Percentiles rank a stretch among this genome's conserved stretches.
Evolutionary conservation across 164 flowering plant species (phyloP).

Genomic region (Chloranthus sessilifolius): DNA sequence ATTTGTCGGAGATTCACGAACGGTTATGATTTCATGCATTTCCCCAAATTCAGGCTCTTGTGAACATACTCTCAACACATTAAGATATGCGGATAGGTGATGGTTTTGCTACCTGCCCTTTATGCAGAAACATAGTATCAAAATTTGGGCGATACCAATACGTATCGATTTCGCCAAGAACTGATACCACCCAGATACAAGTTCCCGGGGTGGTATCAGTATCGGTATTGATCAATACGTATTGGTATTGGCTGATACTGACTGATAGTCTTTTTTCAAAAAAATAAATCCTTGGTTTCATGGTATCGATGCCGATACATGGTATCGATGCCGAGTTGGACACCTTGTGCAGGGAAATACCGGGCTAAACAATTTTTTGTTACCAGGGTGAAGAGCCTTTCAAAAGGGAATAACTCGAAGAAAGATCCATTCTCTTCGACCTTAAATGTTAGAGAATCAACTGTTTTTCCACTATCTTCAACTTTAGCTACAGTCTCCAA

Average conservation of each 20-base stretch:
- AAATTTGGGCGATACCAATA: no score
- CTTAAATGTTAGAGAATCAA: constrained; percentile 49
- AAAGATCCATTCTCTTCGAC: constrained; percentile 40
- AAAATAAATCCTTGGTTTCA: not conserved
- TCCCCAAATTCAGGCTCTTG: constrained; percentile 92
- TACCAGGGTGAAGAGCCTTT: constrained; percentile 83
- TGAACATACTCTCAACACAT: constrained; percentile 88
- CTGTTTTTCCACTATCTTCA: constrained; percentile 31
- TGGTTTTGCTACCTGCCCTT: not conserved
- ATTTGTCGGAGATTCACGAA: constrained; percentile 88
- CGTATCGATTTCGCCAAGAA: no score
- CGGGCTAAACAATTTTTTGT: not conserved
- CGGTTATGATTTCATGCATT: constrained; percentile 95
- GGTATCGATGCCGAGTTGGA: no score
- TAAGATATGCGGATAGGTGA: constrained; percentile 97
- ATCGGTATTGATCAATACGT: no score
- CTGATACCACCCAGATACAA: no score
- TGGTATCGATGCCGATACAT: no score
- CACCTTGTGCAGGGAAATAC: no score
- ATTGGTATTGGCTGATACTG: not conserved
- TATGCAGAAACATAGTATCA: not conserved
- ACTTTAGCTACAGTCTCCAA: constrained; percentile 44
- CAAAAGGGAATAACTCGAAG: constrained; percentile 63
- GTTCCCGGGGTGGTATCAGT: no score
- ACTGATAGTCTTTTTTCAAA: not conserved